These are phyloP conservation scores for Mucor velutinosus DNA, from an alignment of 371 early-diverging fungal species.

Conservation along the genomic window DNA sequence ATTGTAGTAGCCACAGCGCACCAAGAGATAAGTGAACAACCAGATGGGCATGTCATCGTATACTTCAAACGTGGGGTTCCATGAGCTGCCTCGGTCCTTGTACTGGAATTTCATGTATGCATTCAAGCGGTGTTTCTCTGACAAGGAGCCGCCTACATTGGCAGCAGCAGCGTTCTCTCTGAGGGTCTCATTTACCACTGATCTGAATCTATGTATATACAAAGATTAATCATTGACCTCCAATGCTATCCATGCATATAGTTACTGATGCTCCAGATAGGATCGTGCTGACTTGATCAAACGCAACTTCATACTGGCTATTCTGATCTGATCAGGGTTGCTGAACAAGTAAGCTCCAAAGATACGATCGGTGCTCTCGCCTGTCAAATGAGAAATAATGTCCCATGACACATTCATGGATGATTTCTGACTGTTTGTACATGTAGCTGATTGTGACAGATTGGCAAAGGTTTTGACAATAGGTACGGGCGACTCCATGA, in stretches of 20 bases:
- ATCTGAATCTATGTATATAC: not conserved
- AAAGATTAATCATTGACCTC: not conserved
- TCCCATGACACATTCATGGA: constrained; percentile 14
- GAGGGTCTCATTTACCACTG: constrained; percentile 11
- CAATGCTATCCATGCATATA: not conserved
- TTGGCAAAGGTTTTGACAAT: constrained; percentile 1
- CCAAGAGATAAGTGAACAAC: constrained; percentile 79
- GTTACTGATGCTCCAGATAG: constrained; percentile 26
- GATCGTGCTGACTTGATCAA: constrained; percentile 9
- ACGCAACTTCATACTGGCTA: not conserved
- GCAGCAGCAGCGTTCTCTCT: constrained; percentile 12
- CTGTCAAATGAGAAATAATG: constrained; percentile 9
- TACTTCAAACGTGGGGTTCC: constrained; percentile 35
- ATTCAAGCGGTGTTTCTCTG: constrained; percentile 4
- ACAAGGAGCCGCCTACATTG: constrained; percentile 18
- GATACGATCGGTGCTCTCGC: not conserved
- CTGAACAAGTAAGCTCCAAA: not conserved
- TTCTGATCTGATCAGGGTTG: not conserved
- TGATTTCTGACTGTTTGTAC: not conserved
- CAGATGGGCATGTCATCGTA: constrained; percentile 74
- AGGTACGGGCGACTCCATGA: not conserved
- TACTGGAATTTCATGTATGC: not conserved
- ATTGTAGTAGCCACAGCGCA: constrained; percentile 70
- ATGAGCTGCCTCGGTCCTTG: not conserved
- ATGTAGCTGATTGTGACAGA: not conserved